Percentiles rank a stretch among this genome's conserved stretches.
Conservation (phyloP, 2,329 filamentous ascomycete genomes). For the Xylaria sp. region DNA sequence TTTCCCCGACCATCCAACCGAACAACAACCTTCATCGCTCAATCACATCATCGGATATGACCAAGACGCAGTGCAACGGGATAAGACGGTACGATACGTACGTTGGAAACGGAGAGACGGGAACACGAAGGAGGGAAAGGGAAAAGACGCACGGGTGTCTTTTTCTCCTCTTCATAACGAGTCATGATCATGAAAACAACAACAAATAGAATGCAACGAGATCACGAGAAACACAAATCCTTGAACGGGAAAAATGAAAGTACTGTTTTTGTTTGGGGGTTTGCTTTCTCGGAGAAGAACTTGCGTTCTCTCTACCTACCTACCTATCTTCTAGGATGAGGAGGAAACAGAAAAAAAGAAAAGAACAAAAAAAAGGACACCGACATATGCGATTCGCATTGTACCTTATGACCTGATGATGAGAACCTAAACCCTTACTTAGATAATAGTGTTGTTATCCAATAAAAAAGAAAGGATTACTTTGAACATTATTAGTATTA, state of each 20-base stretch:
- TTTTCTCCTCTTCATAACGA: constrained; percentile 4
- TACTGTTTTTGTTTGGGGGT: constrained; percentile 5
- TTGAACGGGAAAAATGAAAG: constrained; percentile 4
- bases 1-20: not conserved
- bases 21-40: not conserved
- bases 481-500: not conserved
- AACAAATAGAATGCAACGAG: constrained; percentile 10
- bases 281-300: not conserved
- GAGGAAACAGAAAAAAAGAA: not conserved
- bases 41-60: not conserved
- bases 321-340: not conserved
- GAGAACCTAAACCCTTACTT: not conserved
- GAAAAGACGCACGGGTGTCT: not conserved
- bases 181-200: constrained; percentile 28
- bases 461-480: not conserved
- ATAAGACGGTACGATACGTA: not conserved
- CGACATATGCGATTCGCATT: not conserved
- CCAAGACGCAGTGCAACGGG: not conserved
- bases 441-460: constrained; percentile 14
- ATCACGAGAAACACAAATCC: constrained; percentile 20
- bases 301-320: not conserved
- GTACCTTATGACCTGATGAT: constrained; percentile 15
- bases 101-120: not conserved
- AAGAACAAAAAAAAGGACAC: not conserved
- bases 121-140: not conserved